These are phyloP conservation scores for Fagopyrum homotropicum DNA, from an alignment of 148 eudicot genomes.

Conservation along the genomic window DNA sequence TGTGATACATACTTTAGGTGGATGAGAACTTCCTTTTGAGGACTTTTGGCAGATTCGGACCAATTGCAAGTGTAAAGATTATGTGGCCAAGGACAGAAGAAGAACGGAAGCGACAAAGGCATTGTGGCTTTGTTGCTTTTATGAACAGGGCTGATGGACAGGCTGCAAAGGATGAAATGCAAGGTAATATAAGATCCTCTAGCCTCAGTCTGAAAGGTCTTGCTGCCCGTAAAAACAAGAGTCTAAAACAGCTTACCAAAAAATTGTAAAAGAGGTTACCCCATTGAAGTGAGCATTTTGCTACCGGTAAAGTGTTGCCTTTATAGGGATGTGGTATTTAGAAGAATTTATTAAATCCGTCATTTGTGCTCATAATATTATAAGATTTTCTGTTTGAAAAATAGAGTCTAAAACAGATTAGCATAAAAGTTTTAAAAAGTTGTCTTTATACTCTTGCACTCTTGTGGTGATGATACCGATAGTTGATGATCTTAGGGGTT, in stretches of 20 bases:
- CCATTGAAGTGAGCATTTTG: neutral
- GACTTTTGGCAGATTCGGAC: conserved; percentile 98
- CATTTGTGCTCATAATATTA: neutral
- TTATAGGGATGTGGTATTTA: neutral
- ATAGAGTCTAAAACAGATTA: neutral
- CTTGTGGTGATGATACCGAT: neutral
- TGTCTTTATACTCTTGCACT: no score
- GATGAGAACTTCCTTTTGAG: conserved; percentile 96
- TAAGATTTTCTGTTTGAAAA: neutral
- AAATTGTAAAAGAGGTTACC: neutral
- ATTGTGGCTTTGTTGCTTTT: conserved; percentile 98
- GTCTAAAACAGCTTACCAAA: no score
- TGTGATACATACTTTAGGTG: conserved; percentile 39
- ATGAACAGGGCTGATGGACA: conserved; percentile 97
- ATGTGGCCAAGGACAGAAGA: conserved; percentile 99
- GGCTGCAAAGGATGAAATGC: conserved; percentile 99
- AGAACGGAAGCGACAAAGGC: conserved; percentile 82
- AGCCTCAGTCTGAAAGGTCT: neutral
- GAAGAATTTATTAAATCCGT: neutral
- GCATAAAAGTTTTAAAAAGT: no score
- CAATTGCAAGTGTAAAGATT: conserved; percentile 97
- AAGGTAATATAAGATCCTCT: conserved; percentile 41
- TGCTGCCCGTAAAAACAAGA: neutral
- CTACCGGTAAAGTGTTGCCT: neutral
- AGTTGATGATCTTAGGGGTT: neutral